Evolutionary conservation across 2,329 filamentous ascomycete genomes (phyloP), one percentile per base, ranked within the genome.

Genomic region (Colletotrichum coccodes): DNA sequence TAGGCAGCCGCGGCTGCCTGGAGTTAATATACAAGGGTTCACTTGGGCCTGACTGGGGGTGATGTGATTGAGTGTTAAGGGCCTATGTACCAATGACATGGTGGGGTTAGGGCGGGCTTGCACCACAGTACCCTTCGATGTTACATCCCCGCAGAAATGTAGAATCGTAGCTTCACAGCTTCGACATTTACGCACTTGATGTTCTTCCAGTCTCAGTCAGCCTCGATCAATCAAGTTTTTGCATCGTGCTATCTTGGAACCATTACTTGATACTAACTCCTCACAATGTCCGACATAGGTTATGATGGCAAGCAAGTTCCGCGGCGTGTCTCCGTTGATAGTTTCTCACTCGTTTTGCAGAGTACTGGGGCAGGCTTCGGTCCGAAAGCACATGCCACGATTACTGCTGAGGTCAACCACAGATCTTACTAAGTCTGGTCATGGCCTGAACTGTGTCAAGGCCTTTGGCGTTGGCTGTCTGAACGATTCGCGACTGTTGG

Each of bases 371-470:
- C 6, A 3, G 6, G 42, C 21, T 60, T n/a, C 30, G 16, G 44
- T 49, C 32, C 6, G 5, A 40, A 9, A 34, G 32, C 32, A 50
- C 16, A 60, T 49, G 32, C 26, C 40, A 36, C 21, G 8, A 18
- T 38, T 49, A 8, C n/a, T 32, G 50, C 11, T 8, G 21, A 14
- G 32, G 57, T 30, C n/a, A 12, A 3, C 56, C 21, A n/a, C 30
- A 49, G 56, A 8, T 59, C 56, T 59, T 49, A 30, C 56, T 14
- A 7, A 36, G 30, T 65, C 47, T 21, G 26, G 54, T 16, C 36
- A 65, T 36, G 32, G 56, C 47, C 34, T 53, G n/a, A 30, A 59
- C 14, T 65, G 47, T 26, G 47, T 65, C 14, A 36, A 42, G 36
- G 47, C 47, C 23, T 60, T 60, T 52, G 38, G 56, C 6, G 16